Conservation (phyloP, 2,329 filamentous ascomycete genomes). For the Trichoderma sp. region DNA sequence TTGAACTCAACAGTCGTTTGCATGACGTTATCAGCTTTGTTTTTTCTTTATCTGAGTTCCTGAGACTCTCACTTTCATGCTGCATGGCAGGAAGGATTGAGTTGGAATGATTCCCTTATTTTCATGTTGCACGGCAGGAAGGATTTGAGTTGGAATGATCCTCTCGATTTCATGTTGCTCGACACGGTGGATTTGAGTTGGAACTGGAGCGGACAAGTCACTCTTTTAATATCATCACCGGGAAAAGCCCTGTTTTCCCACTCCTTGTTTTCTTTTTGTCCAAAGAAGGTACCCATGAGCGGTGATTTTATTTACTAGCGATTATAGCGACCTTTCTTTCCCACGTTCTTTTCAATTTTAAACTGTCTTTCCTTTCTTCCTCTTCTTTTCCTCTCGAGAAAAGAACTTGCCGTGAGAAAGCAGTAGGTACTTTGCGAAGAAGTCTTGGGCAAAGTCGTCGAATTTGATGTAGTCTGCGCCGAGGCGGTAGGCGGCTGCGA, state of each 20-base stretch:
- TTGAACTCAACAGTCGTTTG: slow-evolving; percentile 13
- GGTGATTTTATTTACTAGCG: background rate
- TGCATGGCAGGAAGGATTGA: background rate
- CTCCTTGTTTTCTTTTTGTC: too few relatives aligned
- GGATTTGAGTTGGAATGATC: too few relatives aligned
- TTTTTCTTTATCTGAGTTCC: background rate
- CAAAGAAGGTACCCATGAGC: background rate
- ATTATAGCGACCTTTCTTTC: background rate
- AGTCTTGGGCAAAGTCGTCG: slow-evolving; percentile 56
- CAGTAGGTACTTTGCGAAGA: slow-evolving; percentile 53
- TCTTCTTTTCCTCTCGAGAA: slow-evolving; percentile 40
- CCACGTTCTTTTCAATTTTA: background rate
- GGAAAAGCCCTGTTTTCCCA: too few relatives aligned
- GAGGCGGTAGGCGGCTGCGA: slow-evolving; percentile 70
- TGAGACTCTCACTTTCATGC: background rate
- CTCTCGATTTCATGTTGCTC: too few relatives aligned
- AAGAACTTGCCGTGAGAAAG: slow-evolving; percentile 51
- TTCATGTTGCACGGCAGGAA: too few relatives aligned
- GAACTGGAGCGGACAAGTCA: background rate
- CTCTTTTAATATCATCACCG: background rate
- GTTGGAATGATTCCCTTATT: too few relatives aligned
- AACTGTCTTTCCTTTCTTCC: slow-evolving; percentile 18
- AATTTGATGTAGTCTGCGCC: slow-evolving; percentile 67
- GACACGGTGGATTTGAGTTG: too few relatives aligned
- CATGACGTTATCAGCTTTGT: background rate